Base-by-base conservation (phyloP, 2,329 filamentous ascomycete genomes). In the Colletotrichum kahawae region DNA sequence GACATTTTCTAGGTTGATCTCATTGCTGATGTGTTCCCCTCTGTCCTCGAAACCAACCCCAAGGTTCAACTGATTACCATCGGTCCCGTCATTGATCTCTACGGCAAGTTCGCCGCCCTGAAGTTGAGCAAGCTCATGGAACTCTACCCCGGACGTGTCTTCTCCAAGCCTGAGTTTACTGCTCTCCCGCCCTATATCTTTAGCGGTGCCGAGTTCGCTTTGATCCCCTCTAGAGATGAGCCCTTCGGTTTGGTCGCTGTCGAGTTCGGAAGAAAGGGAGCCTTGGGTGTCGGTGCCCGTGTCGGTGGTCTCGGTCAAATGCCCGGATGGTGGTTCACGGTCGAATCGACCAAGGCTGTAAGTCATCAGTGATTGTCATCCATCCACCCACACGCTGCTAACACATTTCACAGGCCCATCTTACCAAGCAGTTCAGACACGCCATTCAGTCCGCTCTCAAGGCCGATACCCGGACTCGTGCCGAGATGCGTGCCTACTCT, bases 311-410 rank as follows among this genome's bases (percentile, higher is more conserved):
- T 93, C 36, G 91, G 92, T 18, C 90, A 92, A 79, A 93, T 93
- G 92, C 92, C 92, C 38, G 92, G 92, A 27, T 93, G 92, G 90
- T 93, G 92, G 92, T 93, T 91, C 81, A 93, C 92, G 0, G 90
- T 93, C 72, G 92, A 93, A 80, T 92, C 91, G 1, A 91, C 88
- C 6, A 90, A 90, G 4, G 92, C 91, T 13, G 72, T 73, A 73
- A 14, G 71, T 73, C 10, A 3, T 1, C 4, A 5, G 1, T 9
- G 2, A 1, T 12, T 31, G 5, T 4, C 24, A 1, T 34, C 8
- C 14, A 54, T 67, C 1, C 16, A n/a, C 13, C n/a, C n/a, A 12
- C 21, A 29, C 24, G 8, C 10, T 10, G 62, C 56, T 70, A 31
- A 70, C 31, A 24, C 9, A 3, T 18, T 14, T 16, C 24, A 2